phyloP scores from a whole-genome alignment of 2,329 filamentous ascomycete genomes.

The Westerdykella aurantiaca region DNA sequence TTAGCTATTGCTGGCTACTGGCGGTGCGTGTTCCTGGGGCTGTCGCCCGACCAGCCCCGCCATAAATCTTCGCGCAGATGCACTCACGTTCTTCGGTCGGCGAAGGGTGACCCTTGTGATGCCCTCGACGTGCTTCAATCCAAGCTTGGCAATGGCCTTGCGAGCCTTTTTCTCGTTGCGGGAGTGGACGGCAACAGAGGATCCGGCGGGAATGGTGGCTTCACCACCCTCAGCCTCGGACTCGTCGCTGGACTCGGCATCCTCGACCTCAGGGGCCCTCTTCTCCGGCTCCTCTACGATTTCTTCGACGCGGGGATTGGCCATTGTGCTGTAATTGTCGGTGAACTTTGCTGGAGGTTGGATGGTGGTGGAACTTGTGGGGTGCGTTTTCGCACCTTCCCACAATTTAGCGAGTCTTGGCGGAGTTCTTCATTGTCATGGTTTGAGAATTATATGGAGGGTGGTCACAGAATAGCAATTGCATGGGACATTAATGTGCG shows the following conservation, averaged over 20 bases:
- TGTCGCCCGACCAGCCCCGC: slow-evolving; percentile 11
- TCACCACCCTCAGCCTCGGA: slow-evolving; percentile 66
- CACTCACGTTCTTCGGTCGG: slow-evolving; percentile 96
- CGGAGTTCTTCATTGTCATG: slow-evolving; percentile 10
- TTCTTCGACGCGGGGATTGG: slow-evolving; percentile 97
- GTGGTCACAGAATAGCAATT: background rate
- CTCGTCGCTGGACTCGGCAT: slow-evolving; percentile 65
- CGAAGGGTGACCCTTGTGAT: slow-evolving; percentile 98
- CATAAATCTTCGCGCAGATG: background rate
- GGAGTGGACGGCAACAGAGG: slow-evolving; percentile 87
- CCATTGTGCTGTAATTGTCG: slow-evolving; percentile 61
- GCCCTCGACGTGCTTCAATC: slow-evolving; percentile 90
- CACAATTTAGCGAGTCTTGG: slow-evolving; percentile 17
- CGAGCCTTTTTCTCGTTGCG: slow-evolving; percentile 99
- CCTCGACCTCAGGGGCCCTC: slow-evolving; percentile 73
- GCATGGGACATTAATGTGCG: slow-evolving; percentile 8
- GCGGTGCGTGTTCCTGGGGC: background rate
- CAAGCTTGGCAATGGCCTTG: slow-evolving; percentile 98
- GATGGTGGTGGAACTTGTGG: background rate
- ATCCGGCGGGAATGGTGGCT: slow-evolving; percentile 70
- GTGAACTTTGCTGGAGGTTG: slow-evolving; percentile 7
- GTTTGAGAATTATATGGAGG: slow-evolving; percentile 17
- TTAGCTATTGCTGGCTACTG: background rate
- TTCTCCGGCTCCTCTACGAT: slow-evolving; percentile 78
- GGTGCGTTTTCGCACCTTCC: slow-evolving; percentile 5